Conservation (phyloP, 2,329 filamentous ascomycete species). For the Hymenoscyphus linearis region DNA sequence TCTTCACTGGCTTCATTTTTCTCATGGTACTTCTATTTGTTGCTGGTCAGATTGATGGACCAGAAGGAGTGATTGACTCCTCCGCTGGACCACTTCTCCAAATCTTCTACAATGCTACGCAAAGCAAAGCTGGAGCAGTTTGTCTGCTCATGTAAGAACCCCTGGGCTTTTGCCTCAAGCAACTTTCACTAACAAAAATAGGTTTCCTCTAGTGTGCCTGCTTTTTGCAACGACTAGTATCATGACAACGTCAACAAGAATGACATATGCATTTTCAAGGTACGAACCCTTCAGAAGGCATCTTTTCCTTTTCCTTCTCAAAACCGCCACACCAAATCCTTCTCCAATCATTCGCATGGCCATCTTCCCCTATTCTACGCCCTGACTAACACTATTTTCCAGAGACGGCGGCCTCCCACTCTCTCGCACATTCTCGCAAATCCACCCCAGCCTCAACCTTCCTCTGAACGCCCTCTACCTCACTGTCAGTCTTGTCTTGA, state of each 20-base stretch:
- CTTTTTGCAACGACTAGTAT: slow-evolving; percentile 58
- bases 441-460: slow-evolving; percentile 56
- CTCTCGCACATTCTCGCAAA: slow-evolving; percentile 43
- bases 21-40: slow-evolving; percentile 35
- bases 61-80: slow-evolving; percentile 39
- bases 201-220: slow-evolving; percentile 57
- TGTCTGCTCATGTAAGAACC: slow-evolving; percentile 22
- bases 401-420: neutral
- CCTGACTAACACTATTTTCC: neutral
- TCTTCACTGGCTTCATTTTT: slow-evolving; percentile 43
- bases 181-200: slow-evolving; percentile 8
- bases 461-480: slow-evolving; percentile 63
- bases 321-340: neutral
- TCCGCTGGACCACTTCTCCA: slow-evolving; percentile 44
- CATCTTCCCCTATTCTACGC: no score
- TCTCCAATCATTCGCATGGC: no score
- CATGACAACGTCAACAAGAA: slow-evolving; percentile 60
- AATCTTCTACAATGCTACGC: slow-evolving; percentile 45
- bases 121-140: slow-evolving; percentile 32
- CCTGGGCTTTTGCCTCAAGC: neutral
- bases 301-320: slow-evolving; percentile 47
- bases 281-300: slow-evolving; percentile 40
- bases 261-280: slow-evolving; percentile 60
- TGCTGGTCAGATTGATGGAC: slow-evolving; percentile 23
- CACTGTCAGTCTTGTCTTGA: slow-evolving; percentile 53